Conservation (phyloP, 2,329 filamentous ascomycete species). For the Diaporthe eres region DNA sequence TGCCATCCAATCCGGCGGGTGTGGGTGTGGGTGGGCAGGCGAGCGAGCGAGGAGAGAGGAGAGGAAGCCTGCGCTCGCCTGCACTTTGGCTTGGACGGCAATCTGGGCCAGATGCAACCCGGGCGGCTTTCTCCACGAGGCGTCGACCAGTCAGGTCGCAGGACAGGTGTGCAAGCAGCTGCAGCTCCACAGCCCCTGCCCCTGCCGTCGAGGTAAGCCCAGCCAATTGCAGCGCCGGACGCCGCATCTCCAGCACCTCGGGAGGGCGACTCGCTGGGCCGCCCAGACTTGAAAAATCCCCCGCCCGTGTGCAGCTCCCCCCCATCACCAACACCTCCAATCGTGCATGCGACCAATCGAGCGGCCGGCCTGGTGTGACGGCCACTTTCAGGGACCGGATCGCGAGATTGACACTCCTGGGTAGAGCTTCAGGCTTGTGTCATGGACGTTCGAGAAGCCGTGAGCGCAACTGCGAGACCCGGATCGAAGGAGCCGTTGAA, state of each 20-base stretch:
- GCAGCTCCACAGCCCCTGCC: conserved; percentile 34
- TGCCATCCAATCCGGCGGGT: conserved; percentile 32
- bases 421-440: conserved; percentile 8
- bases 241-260: conserved; percentile 21
- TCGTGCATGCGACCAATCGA: conserved; percentile 26
- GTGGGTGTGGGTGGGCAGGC: background rate
- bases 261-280: conserved; percentile 37
- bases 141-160: conserved; percentile 26
- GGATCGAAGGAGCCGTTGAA: background rate
- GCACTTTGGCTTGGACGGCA: background rate
- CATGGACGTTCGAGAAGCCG: conserved; percentile 31
- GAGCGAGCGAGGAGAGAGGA: background rate
- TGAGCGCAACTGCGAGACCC: background rate
- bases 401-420: background rate
- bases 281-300: background rate
- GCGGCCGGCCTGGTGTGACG: conserved; percentile 28
- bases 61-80: no score
- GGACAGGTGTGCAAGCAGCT: conserved; percentile 16
- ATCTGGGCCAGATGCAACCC: conserved; percentile 24
- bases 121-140: conserved; percentile 34
- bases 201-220: conserved; percentile 27
- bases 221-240: conserved; percentile 18
- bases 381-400: conserved; percentile 16
- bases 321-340: conserved; percentile 23
- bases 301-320: background rate